Evolutionary conservation across 2,329 filamentous ascomycete genomes (phyloP).

Genomic region (Aspergillus cejpii): DNA sequence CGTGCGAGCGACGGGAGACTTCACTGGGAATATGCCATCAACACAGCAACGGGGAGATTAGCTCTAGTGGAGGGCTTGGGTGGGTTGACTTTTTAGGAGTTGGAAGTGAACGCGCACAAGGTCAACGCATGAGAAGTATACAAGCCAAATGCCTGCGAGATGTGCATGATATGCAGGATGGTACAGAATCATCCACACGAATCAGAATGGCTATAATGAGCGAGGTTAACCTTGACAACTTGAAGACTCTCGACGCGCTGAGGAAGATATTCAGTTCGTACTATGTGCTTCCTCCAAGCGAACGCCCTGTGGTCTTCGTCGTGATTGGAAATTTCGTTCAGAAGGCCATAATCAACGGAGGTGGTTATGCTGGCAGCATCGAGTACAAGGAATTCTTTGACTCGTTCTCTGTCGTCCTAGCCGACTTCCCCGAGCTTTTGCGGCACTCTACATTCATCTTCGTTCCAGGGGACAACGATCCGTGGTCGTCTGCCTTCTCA

Average conservation of each 20-base stretch:
- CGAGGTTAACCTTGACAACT: constrained; percentile 79
- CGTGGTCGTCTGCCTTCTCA: constrained; percentile 81
- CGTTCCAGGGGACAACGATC: constrained; percentile 92
- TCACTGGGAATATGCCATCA: constrained; percentile 65
- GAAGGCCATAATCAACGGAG: constrained; percentile 54
- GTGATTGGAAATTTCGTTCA: constrained; percentile 76
- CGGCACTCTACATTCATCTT: constrained; percentile 80
- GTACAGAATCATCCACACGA: constrained; percentile 29
- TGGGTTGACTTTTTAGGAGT: constrained; percentile 96
- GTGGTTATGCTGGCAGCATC: constrained; percentile 71
- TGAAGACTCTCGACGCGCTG: constrained; percentile 71
- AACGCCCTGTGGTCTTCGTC: constrained; percentile 70
- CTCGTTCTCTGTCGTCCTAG: constrained; percentile 69
- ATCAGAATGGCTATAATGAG: constrained; percentile 67
- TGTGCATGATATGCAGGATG: constrained; percentile 16
- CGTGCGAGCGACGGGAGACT: constrained; percentile 73
- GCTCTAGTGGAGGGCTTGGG: constrained; percentile 72
- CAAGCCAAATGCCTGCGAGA: constrained; percentile 60
- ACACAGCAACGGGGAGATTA: constrained; percentile 30
- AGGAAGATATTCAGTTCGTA: constrained; percentile 72
- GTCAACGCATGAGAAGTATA: constrained; percentile 72
- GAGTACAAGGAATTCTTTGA: constrained; percentile 98
- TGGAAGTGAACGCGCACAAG: constrained; percentile 79
- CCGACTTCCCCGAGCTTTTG: constrained; percentile 76
- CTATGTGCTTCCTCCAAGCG: constrained; percentile 55